These are phyloP conservation scores for Tolypocladium cylindrosporum DNA, from an alignment of 2,329 filamentous ascomycete genomes.

Conservation along the genomic window DNA sequence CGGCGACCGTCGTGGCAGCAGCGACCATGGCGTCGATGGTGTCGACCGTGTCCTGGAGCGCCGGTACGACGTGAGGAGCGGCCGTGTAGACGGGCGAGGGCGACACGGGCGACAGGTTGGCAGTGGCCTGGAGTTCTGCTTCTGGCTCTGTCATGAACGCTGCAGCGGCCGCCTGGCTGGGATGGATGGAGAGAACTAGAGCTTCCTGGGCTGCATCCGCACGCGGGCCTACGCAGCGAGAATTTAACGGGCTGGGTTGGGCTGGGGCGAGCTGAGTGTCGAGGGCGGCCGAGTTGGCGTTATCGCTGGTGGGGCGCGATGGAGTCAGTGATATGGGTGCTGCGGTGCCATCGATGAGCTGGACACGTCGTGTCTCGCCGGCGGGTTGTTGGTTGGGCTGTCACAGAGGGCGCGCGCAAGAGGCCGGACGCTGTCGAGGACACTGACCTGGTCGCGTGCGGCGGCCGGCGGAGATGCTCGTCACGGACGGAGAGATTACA, in stretches of 20 bases:
- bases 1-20: slow-evolving; percentile 13
- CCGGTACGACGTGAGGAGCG: slow-evolving; percentile 35
- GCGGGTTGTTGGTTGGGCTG: not conserved
- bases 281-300: not conserved
- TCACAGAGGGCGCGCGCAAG: not conserved
- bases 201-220: slow-evolving; percentile 1
- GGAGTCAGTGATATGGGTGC: not conserved
- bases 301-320: not conserved
- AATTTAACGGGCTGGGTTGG: not conserved
- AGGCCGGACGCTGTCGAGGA: not conserved
- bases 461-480: not conserved
- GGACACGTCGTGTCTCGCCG: not conserved
- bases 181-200: slow-evolving; percentile 2
- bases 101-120: slow-evolving; percentile 41
- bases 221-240: slow-evolving; percentile 1
- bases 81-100: slow-evolving; percentile 37
- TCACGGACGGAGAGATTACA: not conserved
- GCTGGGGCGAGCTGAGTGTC: not conserved
- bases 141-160: slow-evolving; percentile 35
- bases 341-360: not conserved
- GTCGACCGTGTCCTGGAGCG: slow-evolving; percentile 43
- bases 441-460: not conserved
- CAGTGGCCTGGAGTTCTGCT: slow-evolving; percentile 40
- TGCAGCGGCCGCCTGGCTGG: slow-evolving; percentile 2
- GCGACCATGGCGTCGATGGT: slow-evolving; percentile 36